A percentile compares a stretch with the other conserved stretches of the same genome.
These are phyloP conservation scores for Leccinum fibrillosum DNA, from an alignment of 768 basidiomycete species.

Conservation along the genomic window DNA sequence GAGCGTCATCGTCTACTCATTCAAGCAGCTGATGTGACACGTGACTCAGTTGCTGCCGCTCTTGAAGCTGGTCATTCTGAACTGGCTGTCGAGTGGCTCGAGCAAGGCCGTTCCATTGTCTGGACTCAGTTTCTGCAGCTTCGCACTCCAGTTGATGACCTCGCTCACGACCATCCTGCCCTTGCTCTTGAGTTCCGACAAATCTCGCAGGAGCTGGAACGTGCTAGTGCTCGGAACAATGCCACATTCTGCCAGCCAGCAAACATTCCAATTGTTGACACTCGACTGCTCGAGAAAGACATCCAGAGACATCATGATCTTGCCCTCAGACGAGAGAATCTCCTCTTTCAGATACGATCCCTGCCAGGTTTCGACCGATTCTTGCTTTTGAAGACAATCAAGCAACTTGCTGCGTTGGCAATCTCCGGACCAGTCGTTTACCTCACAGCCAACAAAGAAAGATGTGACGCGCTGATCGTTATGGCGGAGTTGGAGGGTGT, in stretches of 20 bases:
- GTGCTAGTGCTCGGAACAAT: background rate
- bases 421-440: background rate
- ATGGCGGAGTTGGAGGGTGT: background rate
- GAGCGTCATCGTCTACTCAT: background rate
- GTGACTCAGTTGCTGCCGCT: no score
- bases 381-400: background rate
- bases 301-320: background rate
- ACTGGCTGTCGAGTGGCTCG: background rate
- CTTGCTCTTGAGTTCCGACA: background rate
- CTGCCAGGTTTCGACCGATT: background rate
- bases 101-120: background rate
- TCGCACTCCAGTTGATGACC: background rate
- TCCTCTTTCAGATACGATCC: background rate
- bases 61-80: background rate
- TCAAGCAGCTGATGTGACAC: no score
- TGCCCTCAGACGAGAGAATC: background rate
- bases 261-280: background rate
- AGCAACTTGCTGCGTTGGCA: background rate
- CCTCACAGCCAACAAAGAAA: background rate
- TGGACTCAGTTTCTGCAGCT: background rate
- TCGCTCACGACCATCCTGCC: background rate
- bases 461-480: background rate
- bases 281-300: background rate
- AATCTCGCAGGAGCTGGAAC: background rate
- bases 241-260: background rate